These are phyloP conservation scores for Botrytis aclada DNA, from an alignment of 2,329 filamentous ascomycete species.

Conservation along the genomic window DNA sequence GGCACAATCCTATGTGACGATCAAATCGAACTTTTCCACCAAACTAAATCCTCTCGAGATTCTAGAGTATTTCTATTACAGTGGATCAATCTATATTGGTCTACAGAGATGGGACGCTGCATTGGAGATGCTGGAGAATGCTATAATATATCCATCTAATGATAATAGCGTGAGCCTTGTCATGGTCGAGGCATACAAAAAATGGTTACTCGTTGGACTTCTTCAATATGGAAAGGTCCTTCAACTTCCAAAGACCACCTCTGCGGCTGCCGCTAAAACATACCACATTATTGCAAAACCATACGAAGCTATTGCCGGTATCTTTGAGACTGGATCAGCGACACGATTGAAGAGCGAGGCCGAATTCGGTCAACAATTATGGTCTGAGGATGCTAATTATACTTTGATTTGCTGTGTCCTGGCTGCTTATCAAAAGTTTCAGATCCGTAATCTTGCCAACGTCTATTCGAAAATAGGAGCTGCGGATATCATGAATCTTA, in stretches of 20 bases:
- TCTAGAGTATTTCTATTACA: conserved; percentile 64
- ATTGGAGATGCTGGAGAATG: conserved; percentile 58
- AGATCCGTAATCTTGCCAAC: conserved; percentile 68
- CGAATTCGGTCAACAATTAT: conserved; percentile 56
- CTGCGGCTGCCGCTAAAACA: conserved; percentile 50
- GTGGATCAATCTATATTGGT: conserved; percentile 63
- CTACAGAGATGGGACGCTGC: conserved; percentile 61
- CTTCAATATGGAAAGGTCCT: conserved; percentile 62
- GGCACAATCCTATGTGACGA: conserved; percentile 57
- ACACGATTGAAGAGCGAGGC: conserved; percentile 62
- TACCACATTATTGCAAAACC: conserved; percentile 60
- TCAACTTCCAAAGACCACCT: conserved; percentile 54
- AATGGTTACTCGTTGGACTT: conserved; percentile 77
- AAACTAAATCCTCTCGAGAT: conserved; percentile 52
- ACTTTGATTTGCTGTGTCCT: conserved; percentile 69
- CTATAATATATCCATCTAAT: conserved; percentile 63
- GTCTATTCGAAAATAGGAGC: conserved; percentile 65
- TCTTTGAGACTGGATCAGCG: conserved; percentile 62
- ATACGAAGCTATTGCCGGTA: conserved; percentile 67
- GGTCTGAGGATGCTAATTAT: conserved; percentile 69
- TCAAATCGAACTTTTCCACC: conserved; percentile 54
- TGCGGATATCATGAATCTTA: conserved; percentile 49
- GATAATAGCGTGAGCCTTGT: conserved; percentile 66
- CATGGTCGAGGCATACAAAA: conserved; percentile 88
- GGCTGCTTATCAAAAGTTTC: conserved; percentile 69